Conservation (phyloP, 2,329 filamentous ascomycete genomes). For the Colletotrichum noveboracense region DNA sequence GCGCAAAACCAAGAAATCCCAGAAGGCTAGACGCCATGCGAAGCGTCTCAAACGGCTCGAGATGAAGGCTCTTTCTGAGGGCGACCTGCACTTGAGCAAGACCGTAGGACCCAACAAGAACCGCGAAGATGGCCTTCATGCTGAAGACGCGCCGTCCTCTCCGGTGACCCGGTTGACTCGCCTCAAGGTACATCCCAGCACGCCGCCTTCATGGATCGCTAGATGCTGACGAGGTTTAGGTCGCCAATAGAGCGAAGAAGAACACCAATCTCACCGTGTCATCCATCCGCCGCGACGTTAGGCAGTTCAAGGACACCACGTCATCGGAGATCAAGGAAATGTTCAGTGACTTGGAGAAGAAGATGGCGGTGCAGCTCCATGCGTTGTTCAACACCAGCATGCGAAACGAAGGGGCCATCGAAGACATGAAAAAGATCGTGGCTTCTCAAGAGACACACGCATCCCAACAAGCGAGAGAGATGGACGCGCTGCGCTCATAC, state of each 20-base stretch:
- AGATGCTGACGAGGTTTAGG: neutral
- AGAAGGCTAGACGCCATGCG: neutral
- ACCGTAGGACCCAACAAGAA: fast-evolving
- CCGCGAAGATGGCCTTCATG: fast-evolving
- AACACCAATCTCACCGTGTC: neutral
- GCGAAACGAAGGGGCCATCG: fast-evolving
- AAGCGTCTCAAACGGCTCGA: neutral
- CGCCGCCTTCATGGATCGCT: neutral
- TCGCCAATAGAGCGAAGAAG: neutral
- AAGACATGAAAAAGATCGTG: fast-evolving
- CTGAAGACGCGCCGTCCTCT: neutral
- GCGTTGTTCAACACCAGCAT: fast-evolving
- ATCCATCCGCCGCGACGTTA: fast-evolving
- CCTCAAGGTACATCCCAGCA: neutral
- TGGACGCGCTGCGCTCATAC: too few relatives aligned
- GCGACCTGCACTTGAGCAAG: neutral
- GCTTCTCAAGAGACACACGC: too few relatives aligned
- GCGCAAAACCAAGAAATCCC: neutral
- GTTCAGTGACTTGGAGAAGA: fast-evolving
- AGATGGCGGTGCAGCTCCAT: fast-evolving
- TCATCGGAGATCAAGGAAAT: neutral
- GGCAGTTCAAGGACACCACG: neutral
- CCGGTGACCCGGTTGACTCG: fast-evolving
- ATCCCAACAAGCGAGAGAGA: too few relatives aligned
- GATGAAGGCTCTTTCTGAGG: neutral